phyloP scores from a whole-genome alignment of 179 eudicot species.

The Monotropa hypopitys region DNA sequence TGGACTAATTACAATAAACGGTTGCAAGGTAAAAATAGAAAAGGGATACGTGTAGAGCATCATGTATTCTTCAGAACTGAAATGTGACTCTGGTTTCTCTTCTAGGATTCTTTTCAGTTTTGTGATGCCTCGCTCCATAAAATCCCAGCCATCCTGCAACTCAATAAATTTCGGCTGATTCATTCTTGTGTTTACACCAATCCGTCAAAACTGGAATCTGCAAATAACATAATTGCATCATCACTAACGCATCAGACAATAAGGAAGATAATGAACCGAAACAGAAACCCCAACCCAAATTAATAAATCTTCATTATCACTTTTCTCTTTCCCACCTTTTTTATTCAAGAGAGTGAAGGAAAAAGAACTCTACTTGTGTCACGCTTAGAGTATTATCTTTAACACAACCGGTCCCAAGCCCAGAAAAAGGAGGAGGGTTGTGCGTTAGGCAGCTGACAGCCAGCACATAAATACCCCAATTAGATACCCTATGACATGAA shows the following conservation, averaged over 20 bases:
- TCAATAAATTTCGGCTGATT: slow-evolving; percentile 30
- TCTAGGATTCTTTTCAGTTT: slow-evolving; percentile 55
- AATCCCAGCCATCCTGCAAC: slow-evolving; percentile 53
- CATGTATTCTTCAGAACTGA: slow-evolving; percentile 57
- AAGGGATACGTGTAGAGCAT: slow-evolving; percentile 58
- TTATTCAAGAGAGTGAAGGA: neutral
- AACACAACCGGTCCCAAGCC: too few relatives aligned
- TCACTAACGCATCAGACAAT: neutral
- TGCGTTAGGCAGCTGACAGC: too few relatives aligned
- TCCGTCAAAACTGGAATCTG: slow-evolving; percentile 2
- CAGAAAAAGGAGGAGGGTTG: too few relatives aligned
- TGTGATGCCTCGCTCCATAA: slow-evolving; percentile 49
- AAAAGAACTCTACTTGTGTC: too few relatives aligned
- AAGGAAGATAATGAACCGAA: neutral
- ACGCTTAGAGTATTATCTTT: too few relatives aligned
- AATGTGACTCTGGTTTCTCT: slow-evolving; percentile 44
- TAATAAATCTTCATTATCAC: neutral
- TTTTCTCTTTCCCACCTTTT: neutral
- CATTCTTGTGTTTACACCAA: slow-evolving; percentile 18
- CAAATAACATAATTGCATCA: neutral
- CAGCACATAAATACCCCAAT: too few relatives aligned
- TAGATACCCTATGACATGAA: too few relatives aligned
- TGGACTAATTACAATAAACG: neutral
- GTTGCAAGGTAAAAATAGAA: neutral
- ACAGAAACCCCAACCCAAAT: neutral